Base-by-base conservation (phyloP, 179 eudicot species). In the Beta macrorhiza region DNA sequence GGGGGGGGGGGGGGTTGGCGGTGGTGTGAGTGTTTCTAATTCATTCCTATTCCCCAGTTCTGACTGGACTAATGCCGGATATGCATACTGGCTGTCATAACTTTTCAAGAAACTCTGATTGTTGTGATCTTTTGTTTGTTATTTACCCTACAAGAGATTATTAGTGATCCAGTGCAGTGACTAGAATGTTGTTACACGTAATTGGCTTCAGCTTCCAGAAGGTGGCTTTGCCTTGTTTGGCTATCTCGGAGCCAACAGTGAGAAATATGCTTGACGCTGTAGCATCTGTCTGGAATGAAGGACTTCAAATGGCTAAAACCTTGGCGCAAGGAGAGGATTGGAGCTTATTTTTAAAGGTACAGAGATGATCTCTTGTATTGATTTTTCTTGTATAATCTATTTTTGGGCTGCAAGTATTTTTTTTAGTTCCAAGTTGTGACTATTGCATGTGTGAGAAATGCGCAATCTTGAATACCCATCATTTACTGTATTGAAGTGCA, bases 271-370 rank as follows among this genome's bases (percentile, higher is more conserved):
- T 87, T 37, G 84, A 75, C 67, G 67, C 75, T 47, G 51, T 88
- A 74, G 85, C 88, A 76, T 67, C 57, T 70, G 72, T 81, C 37
- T 94, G 96, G 96, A 94, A 90, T 65, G 82, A 88, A 67, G 86
- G 86, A 72, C 80, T 87, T 67, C 74, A 72, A 72, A 49, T 88
- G 59, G 81, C 79, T 62, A 88, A 84, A 76, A 78, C 89, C 78
- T 80, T 96, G 84, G 89, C 91, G 59, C 86, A 83, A 82, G 99
- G 98, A 81, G 90, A 90, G 78, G 97, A 94, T 75, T 96, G 99
- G 97, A 82, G 74, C 82, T 81, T 85, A 53, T 91, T 94, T 81
- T 75, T 94, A 7, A 90, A 91, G 99, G 99, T 96, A 88, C 37
- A 64, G 5, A 42, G 20, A 44, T 67, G 19, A 22, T 52, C 29